These are phyloP conservation scores for Speleostelium caveatum DNA, from an alignment of 78 protist genomes.

Conservation along the genomic window DNA sequence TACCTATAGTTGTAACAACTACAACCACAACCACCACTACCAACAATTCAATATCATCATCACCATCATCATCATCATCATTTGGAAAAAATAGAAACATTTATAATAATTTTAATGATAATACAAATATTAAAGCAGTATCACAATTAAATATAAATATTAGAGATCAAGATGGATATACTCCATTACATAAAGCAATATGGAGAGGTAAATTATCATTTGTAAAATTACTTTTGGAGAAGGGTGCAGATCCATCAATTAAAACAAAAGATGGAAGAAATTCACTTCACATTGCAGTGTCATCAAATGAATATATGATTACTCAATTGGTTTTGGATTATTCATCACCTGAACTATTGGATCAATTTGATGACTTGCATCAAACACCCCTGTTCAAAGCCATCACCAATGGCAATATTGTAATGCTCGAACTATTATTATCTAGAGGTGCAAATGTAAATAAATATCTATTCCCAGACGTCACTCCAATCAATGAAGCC, in stretches of 20 bases:
- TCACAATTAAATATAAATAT: conserved; percentile 43
- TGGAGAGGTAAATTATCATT: conserved; percentile 39
- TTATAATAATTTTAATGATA: neutral
- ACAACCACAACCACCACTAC: conserved; percentile 18
- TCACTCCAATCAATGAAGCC: conserved; percentile 48
- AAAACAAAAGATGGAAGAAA: conserved; percentile 45
- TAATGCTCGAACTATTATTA: conserved; percentile 35
- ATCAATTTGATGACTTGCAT: conserved; percentile 13
- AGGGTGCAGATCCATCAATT: conserved; percentile 61
- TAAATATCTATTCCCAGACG: conserved; percentile 2
- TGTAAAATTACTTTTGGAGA: conserved; percentile 51
- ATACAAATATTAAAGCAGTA: conserved; percentile 4
- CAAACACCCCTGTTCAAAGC: conserved; percentile 68
- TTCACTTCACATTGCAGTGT: conserved; percentile 51
- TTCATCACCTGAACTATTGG: neutral
- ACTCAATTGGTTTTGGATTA: conserved; percentile 43
- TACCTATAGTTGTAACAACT: conserved; percentile 2
- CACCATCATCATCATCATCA: neutral
- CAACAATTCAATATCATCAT: neutral
- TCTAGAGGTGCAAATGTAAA: conserved; percentile 68
- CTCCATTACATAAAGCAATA: conserved; percentile 71
- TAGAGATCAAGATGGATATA: conserved; percentile 56
- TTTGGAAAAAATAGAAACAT: conserved; percentile 1
- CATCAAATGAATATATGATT: conserved; percentile 37
- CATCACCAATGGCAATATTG: conserved; percentile 47